A percentile compares a stretch with the other conserved stretches of the same genome.
These are phyloP conservation scores for Fraxinus greggii DNA, from an alignment of 305 asterid genomes.

Conservation along the genomic window DNA sequence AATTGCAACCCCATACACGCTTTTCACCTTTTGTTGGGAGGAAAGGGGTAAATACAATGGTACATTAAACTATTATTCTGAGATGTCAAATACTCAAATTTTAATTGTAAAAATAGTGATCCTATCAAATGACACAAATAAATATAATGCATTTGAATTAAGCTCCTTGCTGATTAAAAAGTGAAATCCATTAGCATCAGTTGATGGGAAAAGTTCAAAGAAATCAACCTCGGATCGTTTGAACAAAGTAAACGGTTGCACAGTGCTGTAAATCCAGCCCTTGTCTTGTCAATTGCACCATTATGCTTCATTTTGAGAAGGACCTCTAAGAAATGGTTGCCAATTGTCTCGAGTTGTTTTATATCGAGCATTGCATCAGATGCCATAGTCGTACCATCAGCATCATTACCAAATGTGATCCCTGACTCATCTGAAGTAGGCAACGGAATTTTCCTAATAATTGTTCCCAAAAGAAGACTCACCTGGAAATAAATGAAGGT, in stretches of 20 bases:
- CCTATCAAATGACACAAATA: neutral
- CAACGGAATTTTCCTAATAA: constrained; percentile 85
- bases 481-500: constrained; percentile 50
- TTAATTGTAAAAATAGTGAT: neutral
- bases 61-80: constrained; percentile 2
- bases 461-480: constrained; percentile 93
- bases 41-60: neutral
- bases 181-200: constrained; percentile 15
- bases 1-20: neutral
- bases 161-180: constrained; percentile 10
- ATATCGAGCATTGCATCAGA: constrained; percentile 70
- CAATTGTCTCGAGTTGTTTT: constrained; percentile 87
- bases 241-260: constrained; percentile 98
- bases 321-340: constrained; percentile 92
- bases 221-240: constrained; percentile 73
- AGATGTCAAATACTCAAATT: constrained; percentile 3
- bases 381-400: constrained; percentile 27
- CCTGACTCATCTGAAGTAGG: constrained; percentile 63
- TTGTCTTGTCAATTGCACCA: constrained; percentile 97
- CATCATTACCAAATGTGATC: constrained; percentile 27
- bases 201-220: constrained; percentile 6
- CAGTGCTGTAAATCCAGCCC: constrained; percentile 99
- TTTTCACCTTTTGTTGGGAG: neutral
- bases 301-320: constrained; percentile 95
- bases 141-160: neutral